phyloP scores from a whole-genome alignment of 768 basidiomycete species.

The Pulveroboletus sp. region DNA sequence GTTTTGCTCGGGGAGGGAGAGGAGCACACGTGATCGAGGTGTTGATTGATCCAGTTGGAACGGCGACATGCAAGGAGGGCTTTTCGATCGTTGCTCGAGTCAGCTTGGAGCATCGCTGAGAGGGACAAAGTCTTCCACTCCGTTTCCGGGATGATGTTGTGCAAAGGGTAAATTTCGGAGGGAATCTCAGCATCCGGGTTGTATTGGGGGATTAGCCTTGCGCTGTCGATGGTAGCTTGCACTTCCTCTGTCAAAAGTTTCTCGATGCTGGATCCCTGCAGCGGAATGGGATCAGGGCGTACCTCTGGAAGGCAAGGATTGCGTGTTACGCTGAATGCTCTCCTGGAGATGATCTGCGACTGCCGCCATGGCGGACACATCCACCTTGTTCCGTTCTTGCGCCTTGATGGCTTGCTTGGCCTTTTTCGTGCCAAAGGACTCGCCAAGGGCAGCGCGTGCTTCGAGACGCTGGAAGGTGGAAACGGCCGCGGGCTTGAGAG shows the following conservation, averaged over 20 bases:
- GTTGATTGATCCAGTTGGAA: constrained; percentile 70
- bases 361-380: constrained; percentile 81
- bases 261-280: neutral
- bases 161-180: constrained; percentile 68
- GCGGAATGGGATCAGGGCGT: constrained; percentile 21
- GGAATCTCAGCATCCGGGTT: constrained; percentile 62
- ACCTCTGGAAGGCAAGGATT: constrained; percentile 68
- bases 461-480: constrained; percentile 51
- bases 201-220: constrained; percentile 74
- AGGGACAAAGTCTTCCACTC: constrained; percentile 75
- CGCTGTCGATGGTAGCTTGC: constrained; percentile 56
- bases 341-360: constrained; percentile 81
- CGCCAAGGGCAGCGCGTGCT: constrained; percentile 76
- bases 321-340: constrained; percentile 71
- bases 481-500: constrained; percentile 46
- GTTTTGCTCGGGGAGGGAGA: constrained; percentile 52
- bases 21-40: constrained; percentile 42
- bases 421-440: constrained; percentile 94
- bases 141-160: constrained; percentile 71
- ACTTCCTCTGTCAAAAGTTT: constrained; percentile 51
- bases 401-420: constrained; percentile 83
- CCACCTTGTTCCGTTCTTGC: constrained; percentile 85
- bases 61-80: constrained; percentile 58
- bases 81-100: constrained; percentile 44
- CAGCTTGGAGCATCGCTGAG: constrained; percentile 50